phyloP scores from a whole-genome alignment of 2,329 filamentous ascomycete species.

The Onygenales sp. region DNA sequence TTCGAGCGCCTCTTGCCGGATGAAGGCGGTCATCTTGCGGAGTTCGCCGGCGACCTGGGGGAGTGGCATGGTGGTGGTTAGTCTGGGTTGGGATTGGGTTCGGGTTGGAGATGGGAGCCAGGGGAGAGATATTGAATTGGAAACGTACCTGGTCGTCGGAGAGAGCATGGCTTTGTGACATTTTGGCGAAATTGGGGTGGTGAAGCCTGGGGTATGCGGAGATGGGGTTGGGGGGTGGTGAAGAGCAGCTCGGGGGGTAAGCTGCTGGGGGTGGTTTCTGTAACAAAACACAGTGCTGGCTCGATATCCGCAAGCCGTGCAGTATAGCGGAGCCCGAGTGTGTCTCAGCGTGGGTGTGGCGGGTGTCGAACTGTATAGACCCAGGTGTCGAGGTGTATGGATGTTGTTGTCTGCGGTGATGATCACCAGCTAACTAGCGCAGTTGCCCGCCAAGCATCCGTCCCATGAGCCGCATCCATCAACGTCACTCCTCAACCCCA shows the following conservation, averaged over 20 bases:
- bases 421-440: background rate
- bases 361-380: background rate
- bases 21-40: constrained; percentile 99
- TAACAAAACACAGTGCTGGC: too few species aligned
- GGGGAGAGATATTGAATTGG: background rate
- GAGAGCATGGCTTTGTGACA: constrained; percentile 89
- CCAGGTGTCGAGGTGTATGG: background rate
- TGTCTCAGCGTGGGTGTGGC: too few species aligned
- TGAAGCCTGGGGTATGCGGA: constrained; percentile 1
- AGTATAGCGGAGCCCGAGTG: too few species aligned
- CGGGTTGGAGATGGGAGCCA: background rate
- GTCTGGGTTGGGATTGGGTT: constrained; percentile 4
- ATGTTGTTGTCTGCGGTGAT: background rate
- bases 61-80: constrained; percentile 8
- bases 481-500: background rate
- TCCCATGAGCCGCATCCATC: background rate
- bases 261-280: constrained; percentile 4
- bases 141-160: constrained; percentile 84
- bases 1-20: constrained; percentile 94
- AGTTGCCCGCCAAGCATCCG: background rate
- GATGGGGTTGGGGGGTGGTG: constrained; percentile 6
- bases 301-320: too few species aligned
- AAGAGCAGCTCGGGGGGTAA: constrained; percentile 10
- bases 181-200: constrained; percentile 40
- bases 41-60: constrained; percentile 87